phyloP scores from a whole-genome alignment of 768 basidiomycete genomes.

The Gymnopilus dilepis region DNA sequence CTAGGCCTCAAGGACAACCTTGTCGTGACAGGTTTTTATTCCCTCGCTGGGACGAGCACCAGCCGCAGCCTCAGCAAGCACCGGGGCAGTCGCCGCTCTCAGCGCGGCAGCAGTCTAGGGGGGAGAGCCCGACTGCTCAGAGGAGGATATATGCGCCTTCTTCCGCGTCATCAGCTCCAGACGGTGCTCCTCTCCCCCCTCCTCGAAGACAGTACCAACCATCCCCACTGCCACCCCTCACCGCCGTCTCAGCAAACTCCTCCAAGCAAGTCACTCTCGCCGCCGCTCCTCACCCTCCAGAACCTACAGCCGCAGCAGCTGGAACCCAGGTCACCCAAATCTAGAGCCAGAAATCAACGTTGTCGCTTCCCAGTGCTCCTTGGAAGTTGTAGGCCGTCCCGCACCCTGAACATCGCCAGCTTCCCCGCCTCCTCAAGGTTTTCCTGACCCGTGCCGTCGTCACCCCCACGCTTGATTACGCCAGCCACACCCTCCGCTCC shows the following conservation, averaged over 20 bases:
- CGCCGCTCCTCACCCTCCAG: constrained; percentile 8
- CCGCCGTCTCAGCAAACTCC: constrained; percentile 50
- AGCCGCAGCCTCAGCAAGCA: constrained; percentile 17
- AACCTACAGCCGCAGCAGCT: background rate
- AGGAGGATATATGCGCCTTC: background rate
- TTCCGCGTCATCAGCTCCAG: constrained; percentile 22
- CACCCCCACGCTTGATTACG: too few relatives aligned
- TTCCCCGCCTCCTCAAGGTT: too few relatives aligned
- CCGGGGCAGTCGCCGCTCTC: background rate
- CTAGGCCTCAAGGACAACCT: constrained; percentile 72
- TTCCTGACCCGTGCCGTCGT: too few relatives aligned
- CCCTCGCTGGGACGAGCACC: constrained; percentile 36
- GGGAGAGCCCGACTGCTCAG: constrained; percentile 6
- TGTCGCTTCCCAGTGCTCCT: too few relatives aligned
- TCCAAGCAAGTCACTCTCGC: constrained; percentile 54
- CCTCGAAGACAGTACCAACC: constrained; percentile 26
- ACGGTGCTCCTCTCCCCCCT: constrained; percentile 37
- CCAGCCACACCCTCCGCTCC: too few relatives aligned
- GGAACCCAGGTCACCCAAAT: constrained; percentile 2
- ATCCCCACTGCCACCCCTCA: constrained; percentile 34
- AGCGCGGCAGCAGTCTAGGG: too few relatives aligned
- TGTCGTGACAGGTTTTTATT: constrained; percentile 37
- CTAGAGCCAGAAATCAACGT: too few relatives aligned
- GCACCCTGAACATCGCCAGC: too few relatives aligned
- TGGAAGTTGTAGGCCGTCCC: too few relatives aligned